Conservation (phyloP, 495 filamentous ascomycete species). For the Arthonia radiata region DNA sequence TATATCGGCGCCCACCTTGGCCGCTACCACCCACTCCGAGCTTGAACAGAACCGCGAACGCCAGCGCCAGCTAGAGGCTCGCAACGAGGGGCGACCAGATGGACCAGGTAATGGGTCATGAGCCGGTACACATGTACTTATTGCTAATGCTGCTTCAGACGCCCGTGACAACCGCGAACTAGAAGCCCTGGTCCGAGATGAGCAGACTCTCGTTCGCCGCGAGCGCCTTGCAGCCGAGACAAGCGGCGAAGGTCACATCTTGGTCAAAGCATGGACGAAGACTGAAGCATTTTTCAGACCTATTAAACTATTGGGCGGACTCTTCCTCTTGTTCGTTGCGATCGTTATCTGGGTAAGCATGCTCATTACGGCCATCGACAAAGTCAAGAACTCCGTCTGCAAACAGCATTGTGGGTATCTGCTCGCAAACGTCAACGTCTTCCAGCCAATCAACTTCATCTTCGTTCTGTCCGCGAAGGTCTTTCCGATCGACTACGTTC, state of each 20-base stretch:
- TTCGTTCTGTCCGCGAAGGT: slow-evolving; percentile 58
- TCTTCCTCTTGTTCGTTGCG: slow-evolving; percentile 44
- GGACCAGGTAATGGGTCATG: no score
- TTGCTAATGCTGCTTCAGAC: no score
- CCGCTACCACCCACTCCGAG: slow-evolving; percentile 48
- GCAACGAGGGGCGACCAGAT: slow-evolving; percentile 49
- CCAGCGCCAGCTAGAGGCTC: slow-evolving; percentile 70
- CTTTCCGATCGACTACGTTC: slow-evolving; percentile 78
- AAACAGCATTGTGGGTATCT: slow-evolving; percentile 80
- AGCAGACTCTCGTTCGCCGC: slow-evolving; percentile 72
- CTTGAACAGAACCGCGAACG: slow-evolving; percentile 73
- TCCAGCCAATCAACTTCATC: slow-evolving; percentile 84
- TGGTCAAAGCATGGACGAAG: slow-evolving; percentile 52
- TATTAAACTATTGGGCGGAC: slow-evolving; percentile 63
- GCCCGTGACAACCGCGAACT: slow-evolving; percentile 72
- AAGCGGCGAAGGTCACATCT: slow-evolving; percentile 41
- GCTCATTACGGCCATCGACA: slow-evolving; percentile 89
- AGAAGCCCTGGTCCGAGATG: slow-evolving; percentile 66
- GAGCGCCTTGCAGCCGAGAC: slow-evolving; percentile 68
- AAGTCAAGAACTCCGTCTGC: slow-evolving; percentile 83
- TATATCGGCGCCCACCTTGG: slow-evolving; percentile 48
- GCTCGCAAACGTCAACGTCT: slow-evolving; percentile 70
- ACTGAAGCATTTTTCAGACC: slow-evolving; percentile 55
- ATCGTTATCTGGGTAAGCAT: slow-evolving; percentile 68
- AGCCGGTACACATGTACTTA: no score